Base-by-base conservation (phyloP, 345 rosid genomes). In the Arabidopsis suecica region DNA sequence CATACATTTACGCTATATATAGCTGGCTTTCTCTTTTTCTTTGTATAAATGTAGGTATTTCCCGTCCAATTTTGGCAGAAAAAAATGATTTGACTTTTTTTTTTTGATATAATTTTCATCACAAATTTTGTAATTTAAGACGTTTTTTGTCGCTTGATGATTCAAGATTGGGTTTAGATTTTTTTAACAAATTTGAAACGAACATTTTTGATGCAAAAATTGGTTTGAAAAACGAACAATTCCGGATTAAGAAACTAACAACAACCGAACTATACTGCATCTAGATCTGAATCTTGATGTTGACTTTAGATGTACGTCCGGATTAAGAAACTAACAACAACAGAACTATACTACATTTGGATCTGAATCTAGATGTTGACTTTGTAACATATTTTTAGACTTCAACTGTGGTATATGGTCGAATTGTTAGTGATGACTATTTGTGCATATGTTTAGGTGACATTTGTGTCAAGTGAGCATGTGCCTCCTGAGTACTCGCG, bases 401-500 rank as follows among this genome's bases (percentile, higher is more conserved):
- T 16, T 16, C 32, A 33, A 33, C 57, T 56, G 36, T 42, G 10
- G 30, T 54, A 22, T 40, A 72, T 54, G 64, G 30, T 63, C 0
- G 50, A 50, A 50, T 44, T 62, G 12, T 32, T 7, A 61, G 11
- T 6, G 18, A 53, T 42, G 14, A 56, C 5, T 56, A 28, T 73
- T 72, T 23, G 11, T 74, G 51, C 16, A 48, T 74, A 37, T 25
- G 44, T 59, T 37, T 48, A 75, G 79, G 74, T 60, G 48, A 75
- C 79, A 22, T 75, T 75, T 60, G 74, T 78, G 63, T 72, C 97
- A 34, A 77, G 71, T 78, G 97, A 87, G 61, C 82, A 71, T 11
- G 59, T 88, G 78, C 97, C 97, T 79, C 72, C 84, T 40, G 96
- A 86, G 79, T 89, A 87, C 67, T 85, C 87, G 16, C 86, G 84